Conservation (phyloP, 331 rosid genomes). For the Saraca asoca region DNA sequence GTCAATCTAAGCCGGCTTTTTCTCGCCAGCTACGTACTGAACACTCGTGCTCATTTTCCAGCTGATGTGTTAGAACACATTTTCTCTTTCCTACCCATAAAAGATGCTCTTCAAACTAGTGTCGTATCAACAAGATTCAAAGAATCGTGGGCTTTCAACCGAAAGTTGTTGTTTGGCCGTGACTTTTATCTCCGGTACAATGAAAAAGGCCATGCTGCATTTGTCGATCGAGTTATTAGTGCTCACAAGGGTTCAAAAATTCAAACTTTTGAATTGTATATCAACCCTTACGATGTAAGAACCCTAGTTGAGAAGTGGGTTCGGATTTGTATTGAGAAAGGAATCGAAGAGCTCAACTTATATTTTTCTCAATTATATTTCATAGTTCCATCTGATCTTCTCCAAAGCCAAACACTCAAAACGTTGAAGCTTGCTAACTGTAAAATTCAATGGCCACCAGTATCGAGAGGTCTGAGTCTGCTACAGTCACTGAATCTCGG, state of each 20-base stretch:
- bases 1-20: too few species aligned
- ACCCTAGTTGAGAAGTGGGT: conserved; percentile 1
- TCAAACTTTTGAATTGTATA: not conserved
- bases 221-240: conserved; percentile 5
- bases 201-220: rapidly evolving
- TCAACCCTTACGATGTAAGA: not conserved
- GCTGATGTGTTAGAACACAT: too few species aligned
- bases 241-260: conserved; percentile 1
- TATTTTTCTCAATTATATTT: not conserved
- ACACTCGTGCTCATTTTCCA: too few species aligned
- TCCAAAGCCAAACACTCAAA: not conserved
- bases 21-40: too few species aligned
- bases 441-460: not conserved
- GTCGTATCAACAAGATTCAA: not conserved
- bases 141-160: not conserved
- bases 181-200: not conserved
- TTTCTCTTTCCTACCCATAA: conserved; percentile 29
- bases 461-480: not conserved
- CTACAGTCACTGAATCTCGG: not conserved
- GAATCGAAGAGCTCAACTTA: not conserved
- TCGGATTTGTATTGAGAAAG: not conserved
- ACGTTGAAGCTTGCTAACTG: conserved; percentile 4
- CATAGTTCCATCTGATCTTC: not conserved
- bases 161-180: not conserved
- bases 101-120: not conserved